phyloP scores from a whole-genome alignment of 306 rosid genomes.

The Elaeagnus macrophylla region DNA sequence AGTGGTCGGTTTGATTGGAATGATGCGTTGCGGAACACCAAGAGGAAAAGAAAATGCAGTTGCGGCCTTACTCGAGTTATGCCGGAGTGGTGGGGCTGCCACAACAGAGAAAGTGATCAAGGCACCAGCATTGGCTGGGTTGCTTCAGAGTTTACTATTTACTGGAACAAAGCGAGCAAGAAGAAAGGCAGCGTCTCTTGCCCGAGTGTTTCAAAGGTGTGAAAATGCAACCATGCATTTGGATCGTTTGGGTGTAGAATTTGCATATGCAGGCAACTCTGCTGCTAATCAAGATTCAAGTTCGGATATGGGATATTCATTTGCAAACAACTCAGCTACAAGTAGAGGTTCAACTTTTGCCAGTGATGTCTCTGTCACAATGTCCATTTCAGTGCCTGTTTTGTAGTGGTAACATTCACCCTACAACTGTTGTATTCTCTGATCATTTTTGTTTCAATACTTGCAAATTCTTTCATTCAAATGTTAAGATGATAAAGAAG shows the following conservation, averaged over 20 bases:
- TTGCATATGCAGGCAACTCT: slow-evolving; percentile 64
- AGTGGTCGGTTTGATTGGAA: slow-evolving; percentile 56
- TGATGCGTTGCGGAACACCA: slow-evolving; percentile 91
- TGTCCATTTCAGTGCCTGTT: slow-evolving; percentile 79
- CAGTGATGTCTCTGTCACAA: slow-evolving; percentile 66
- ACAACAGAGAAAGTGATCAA: slow-evolving; percentile 70
- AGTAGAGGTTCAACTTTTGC: slow-evolving; percentile 59
- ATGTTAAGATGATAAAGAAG: slow-evolving; percentile 35
- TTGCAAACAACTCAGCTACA: slow-evolving; percentile 58
- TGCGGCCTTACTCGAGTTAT: slow-evolving; percentile 86
- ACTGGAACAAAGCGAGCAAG: slow-evolving; percentile 93
- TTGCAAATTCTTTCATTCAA: slow-evolving; percentile 86
- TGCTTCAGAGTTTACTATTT: slow-evolving; percentile 70
- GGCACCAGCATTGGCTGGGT: slow-evolving; percentile 77
- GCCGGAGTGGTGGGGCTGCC: slow-evolving; percentile 80
- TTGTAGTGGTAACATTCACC: slow-evolving; percentile 44
- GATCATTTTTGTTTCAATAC: slow-evolving; percentile 38
- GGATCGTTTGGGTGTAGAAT: slow-evolving; percentile 77
- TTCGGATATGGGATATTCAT: slow-evolving; percentile 43
- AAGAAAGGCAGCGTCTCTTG: slow-evolving; percentile 93
- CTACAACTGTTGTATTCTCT: slow-evolving; percentile 13
- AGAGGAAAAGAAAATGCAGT: slow-evolving; percentile 93
- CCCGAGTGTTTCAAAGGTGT: slow-evolving; percentile 78
- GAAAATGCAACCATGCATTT: slow-evolving; percentile 54
- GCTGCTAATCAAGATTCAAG: slow-evolving; percentile 58